A percentile compares a stretch with the other conserved stretches of the same genome.
phyloP scores from a whole-genome alignment of 192 early-diverging fungal species.

The Neocallimastix lanati region DNA sequence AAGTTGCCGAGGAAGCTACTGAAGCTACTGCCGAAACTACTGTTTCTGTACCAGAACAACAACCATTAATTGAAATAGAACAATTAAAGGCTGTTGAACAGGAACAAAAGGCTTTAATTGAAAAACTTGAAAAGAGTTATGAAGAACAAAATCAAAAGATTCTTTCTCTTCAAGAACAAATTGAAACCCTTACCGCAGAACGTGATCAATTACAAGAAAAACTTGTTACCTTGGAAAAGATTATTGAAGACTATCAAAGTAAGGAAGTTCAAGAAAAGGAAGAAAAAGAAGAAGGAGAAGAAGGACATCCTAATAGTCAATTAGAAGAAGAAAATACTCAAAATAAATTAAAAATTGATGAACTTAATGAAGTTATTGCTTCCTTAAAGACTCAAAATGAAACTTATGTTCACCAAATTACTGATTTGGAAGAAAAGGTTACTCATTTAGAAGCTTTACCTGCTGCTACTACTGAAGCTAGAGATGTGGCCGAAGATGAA shows the following conservation, averaged over 20 bases:
- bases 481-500: not conserved
- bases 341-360: not conserved
- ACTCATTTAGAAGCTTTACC: not conserved
- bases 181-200: not conserved
- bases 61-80: not conserved
- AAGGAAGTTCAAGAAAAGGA: not conserved
- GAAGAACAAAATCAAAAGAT: not conserved
- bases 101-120: not conserved
- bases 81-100: not conserved
- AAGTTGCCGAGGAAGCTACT: too few species aligned
- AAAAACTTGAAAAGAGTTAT: not conserved
- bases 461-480: not conserved
- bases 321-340: not conserved
- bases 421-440: not conserved
- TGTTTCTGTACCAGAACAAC: too few species aligned
- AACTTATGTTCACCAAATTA: not conserved
- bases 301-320: not conserved
- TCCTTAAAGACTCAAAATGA: not conserved
- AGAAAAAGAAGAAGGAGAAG: not conserved
- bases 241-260: not conserved
- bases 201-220: not conserved
- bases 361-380: not conserved
- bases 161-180: not conserved
- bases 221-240: not conserved
- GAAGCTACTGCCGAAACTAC: too few species aligned